These are phyloP conservation scores for Coelastrella sp. DNA, from an alignment of 139 green algal genomes.

Conservation along the genomic window DNA sequence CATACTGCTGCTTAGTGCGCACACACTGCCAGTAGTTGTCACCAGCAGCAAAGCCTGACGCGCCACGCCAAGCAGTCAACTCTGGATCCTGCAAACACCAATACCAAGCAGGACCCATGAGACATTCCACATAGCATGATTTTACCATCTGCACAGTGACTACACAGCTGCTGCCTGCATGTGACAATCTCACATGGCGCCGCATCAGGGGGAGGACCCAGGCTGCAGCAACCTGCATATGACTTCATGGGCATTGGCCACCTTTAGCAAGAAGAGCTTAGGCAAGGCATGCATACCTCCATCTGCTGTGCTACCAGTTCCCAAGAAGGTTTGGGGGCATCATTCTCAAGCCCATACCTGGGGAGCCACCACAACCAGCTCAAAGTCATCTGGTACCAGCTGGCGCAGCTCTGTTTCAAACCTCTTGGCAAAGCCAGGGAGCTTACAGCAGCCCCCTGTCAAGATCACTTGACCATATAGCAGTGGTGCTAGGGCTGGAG, in stretches of 20 bases:
- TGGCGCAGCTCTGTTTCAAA: slow-evolving; percentile 73
- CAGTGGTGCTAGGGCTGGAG: slow-evolving; percentile 77
- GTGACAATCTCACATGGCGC: neutral
- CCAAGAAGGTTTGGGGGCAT: too few species aligned
- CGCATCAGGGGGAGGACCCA: too few species aligned
- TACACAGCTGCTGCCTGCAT: neutral
- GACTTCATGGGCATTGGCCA: too few species aligned
- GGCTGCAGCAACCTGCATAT: too few species aligned
- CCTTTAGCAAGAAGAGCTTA: too few species aligned
- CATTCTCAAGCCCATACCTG: slow-evolving; percentile 39
- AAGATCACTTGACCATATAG: slow-evolving; percentile 85
- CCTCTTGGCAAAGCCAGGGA: slow-evolving; percentile 76
- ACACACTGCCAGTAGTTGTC: slow-evolving; percentile 45
- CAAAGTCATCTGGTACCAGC: slow-evolving; percentile 77
- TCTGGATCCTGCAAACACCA: slow-evolving; percentile 24
- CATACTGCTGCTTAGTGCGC: slow-evolving; percentile 15
- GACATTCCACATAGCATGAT: too few species aligned
- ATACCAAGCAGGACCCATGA: neutral
- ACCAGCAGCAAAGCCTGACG: slow-evolving; percentile 34
- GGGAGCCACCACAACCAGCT: slow-evolving; percentile 58
- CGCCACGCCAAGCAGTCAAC: slow-evolving; percentile 38
- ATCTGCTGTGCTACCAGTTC: too few species aligned
- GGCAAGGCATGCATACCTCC: too few species aligned
- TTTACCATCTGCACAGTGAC: neutral
- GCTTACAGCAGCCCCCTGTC: slow-evolving; percentile 52